Conservation (phyloP, 202 grass and related monocot genomes). For the Eragrostis tef region DNA sequence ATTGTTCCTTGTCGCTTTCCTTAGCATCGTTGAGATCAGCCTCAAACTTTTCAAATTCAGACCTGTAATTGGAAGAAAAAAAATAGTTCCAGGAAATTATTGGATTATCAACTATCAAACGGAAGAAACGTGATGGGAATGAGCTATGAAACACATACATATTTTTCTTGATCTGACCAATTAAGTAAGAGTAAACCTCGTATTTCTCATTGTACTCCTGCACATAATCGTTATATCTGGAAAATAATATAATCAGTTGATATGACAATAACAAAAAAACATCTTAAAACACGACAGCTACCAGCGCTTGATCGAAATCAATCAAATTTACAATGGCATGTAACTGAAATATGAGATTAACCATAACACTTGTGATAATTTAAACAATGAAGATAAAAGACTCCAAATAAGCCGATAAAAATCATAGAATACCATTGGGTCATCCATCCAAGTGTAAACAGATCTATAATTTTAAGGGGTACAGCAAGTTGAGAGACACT, state of each 20-base stretch:
- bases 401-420: not conserved
- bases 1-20: conserved; percentile 62
- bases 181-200: conserved; percentile 67
- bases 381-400: conserved; percentile 7
- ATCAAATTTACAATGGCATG: too few relatives aligned
- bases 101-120: conserved; percentile 19
- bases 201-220: conserved; percentile 92
- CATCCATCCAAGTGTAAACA: not conserved
- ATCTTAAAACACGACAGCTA: too few relatives aligned
- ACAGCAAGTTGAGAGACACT: not conserved
- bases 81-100: conserved; percentile 13
- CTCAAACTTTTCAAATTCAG: conserved; percentile 69
- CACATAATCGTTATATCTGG: conserved; percentile 81
- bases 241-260: conserved; percentile 53
- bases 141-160: conserved; percentile 54
- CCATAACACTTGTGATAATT: not conserved
- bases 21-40: conserved; percentile 71
- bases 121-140: conserved; percentile 40
- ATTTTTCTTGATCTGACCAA: conserved; percentile 77
- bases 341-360: conserved; percentile 20
- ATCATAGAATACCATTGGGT: conserved; percentile 6
- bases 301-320: too few relatives aligned
- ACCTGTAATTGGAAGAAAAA: conserved; percentile 51
- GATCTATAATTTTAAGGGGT: not conserved
- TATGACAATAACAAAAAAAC: conserved; percentile 9